Percentiles rank a stretch among this genome's conserved stretches.
phyloP scores from a whole-genome alignment of 495 filamentous ascomycete species.

The Aspergillus panamensis region DNA sequence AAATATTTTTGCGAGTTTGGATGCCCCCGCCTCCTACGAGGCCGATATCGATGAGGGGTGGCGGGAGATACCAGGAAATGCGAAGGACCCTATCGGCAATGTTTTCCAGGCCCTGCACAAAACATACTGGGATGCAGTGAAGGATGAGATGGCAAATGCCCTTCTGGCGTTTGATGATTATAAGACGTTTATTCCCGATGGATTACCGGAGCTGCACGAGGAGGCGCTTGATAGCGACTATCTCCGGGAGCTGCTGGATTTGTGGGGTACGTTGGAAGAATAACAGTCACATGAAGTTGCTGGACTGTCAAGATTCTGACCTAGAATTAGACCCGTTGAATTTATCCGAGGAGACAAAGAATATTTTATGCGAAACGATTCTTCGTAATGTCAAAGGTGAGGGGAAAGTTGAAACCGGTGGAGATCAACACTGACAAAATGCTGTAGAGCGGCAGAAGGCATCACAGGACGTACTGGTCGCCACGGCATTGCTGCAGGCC shows the following conservation, averaged over 20 bases:
- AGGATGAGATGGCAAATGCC: conserved; percentile 12
- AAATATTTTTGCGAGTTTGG: conserved; percentile 5
- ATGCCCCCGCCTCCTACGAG: conserved; percentile 7
- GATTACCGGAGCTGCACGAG: conserved; percentile 5
- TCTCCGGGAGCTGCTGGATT: conserved; percentile 7
- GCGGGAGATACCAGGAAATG: conserved; percentile 2
- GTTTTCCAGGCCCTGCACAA: not conserved
- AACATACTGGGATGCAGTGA: conserved; percentile 8
- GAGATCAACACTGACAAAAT: not conserved
- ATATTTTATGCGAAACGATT: not conserved
- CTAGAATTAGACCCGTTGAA: conserved; percentile 1
- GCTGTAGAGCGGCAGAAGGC: conserved; percentile 1
- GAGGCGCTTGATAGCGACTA: conserved; percentile 6
- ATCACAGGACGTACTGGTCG: conserved; percentile 2
- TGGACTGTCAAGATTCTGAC: not conserved
- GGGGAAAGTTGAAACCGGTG: not conserved
- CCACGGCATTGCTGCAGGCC: conserved; percentile 7
- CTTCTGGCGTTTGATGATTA: conserved; percentile 12
- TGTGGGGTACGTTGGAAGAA: conserved; percentile 2
- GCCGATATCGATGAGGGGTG: conserved; percentile 8
- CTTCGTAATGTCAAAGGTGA: conserved; percentile 8
- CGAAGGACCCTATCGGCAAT: not conserved
- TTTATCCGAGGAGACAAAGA: conserved; percentile 2
- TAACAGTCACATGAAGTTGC: not conserved
- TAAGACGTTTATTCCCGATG: conserved; percentile 6